A percentile compares a stretch with the other conserved stretches of the same genome.
Conservation (phyloP, 345 rosid genomes). For the Eucalyptus tenuipes region DNA sequence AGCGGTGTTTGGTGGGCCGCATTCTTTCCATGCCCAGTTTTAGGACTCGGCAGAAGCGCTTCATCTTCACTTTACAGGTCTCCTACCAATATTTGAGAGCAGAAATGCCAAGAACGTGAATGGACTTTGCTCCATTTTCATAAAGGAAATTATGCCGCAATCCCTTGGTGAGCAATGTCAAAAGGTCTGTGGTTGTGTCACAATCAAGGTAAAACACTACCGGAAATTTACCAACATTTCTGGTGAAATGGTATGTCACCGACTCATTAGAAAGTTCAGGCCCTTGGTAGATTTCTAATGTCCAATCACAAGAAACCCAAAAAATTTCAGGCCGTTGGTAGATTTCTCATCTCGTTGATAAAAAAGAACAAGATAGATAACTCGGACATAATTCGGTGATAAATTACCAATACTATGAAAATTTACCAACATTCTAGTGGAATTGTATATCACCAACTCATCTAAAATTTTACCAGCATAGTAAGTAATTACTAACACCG, state of each 20-base stretch:
- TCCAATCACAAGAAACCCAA: background rate
- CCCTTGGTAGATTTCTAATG: background rate
- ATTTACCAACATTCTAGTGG: background rate
- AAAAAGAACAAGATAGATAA: background rate
- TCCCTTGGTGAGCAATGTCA: background rate
- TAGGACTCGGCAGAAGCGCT: background rate
- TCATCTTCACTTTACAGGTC: background rate
- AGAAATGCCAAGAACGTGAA: background rate
- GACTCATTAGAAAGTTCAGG: background rate
- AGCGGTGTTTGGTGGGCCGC: conserved; percentile 50
- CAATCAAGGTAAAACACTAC: background rate
- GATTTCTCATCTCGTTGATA: background rate
- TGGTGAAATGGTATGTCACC: background rate
- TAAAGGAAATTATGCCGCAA: background rate
- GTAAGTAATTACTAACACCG: background rate
- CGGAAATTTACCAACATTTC: background rate
- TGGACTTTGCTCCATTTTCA: background rate
- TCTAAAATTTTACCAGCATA: background rate
- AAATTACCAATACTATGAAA: background rate
- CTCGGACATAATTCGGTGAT: background rate
- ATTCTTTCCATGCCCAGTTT: conserved; percentile 42
- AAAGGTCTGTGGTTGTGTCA: background rate
- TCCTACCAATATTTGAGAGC: background rate
- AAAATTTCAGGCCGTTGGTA: background rate
- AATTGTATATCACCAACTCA: background rate